Conservation (phyloP, 345 rosid species). For the Gossypium stocksii region DNA sequence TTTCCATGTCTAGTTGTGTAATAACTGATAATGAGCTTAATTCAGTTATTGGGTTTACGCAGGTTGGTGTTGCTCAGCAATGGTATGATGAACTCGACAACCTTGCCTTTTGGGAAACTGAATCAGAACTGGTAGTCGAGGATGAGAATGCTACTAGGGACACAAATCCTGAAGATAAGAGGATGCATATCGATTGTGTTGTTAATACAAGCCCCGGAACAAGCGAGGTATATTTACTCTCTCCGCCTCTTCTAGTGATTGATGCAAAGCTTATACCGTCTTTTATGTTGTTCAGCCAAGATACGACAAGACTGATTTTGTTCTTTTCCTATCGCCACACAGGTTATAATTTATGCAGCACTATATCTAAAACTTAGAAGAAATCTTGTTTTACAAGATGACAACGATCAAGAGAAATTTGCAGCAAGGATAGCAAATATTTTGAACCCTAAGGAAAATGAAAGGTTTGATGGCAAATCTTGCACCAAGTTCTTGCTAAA, state of each 20-base stretch:
- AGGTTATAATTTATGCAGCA: constrained; percentile 64
- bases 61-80: constrained; percentile 88
- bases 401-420: constrained; percentile 37
- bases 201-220: constrained; percentile 81
- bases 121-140: constrained; percentile 37
- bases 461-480: constrained; percentile 34
- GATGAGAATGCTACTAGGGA: constrained; percentile 31
- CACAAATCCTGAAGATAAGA: constrained; percentile 32
- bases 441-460: constrained; percentile 36
- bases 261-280: not conserved
- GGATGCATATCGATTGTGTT: constrained; percentile 48
- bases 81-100: constrained; percentile 89
- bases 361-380: constrained; percentile 60
- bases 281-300: not conserved
- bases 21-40: constrained; percentile 8
- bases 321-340: constrained; percentile 21
- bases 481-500: constrained; percentile 51
- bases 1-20: not conserved
- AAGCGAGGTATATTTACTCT: constrained; percentile 58
- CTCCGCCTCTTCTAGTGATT: not conserved
- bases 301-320: not conserved
- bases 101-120: constrained; percentile 59
- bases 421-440: constrained; percentile 53
- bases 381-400: constrained; percentile 29
- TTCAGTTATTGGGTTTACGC: constrained; percentile 23